A percentile compares a stretch with the other conserved stretches of the same genome.
These are phyloP conservation scores for Aspergillus sclerotioniger DNA, from an alignment of 495 filamentous ascomycete species.

Conservation along the genomic window DNA sequence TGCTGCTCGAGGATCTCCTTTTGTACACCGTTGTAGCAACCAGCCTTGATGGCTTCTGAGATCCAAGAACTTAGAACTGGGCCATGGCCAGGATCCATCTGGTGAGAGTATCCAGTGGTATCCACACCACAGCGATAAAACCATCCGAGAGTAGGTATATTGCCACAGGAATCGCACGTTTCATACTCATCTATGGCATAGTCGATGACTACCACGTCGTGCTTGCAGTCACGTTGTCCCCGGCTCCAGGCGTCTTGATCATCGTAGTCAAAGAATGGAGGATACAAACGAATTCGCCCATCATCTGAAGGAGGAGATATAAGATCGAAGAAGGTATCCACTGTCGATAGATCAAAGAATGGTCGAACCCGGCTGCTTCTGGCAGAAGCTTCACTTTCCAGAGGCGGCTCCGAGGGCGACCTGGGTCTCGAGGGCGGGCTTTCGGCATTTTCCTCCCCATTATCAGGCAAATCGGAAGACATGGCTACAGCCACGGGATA, in stretches of 20 bases:
- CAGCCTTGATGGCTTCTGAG: slow-evolving; percentile 47
- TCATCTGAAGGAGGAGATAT: neutral
- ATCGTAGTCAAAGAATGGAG: neutral
- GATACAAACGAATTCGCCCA: neutral
- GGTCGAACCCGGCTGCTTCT: too few species aligned
- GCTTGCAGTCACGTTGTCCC: slow-evolving; percentile 12
- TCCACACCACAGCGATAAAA: slow-evolving; percentile 67
- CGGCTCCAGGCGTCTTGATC: neutral
- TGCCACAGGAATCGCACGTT: slow-evolving; percentile 52
- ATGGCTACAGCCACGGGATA: too few species aligned
- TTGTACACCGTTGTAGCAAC: slow-evolving; percentile 47
- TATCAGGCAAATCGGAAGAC: too few species aligned
- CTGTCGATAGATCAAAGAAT: too few species aligned
- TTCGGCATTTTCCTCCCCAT: too few species aligned
- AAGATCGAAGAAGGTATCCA: neutral
- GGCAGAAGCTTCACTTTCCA: too few species aligned
- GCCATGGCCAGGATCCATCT: slow-evolving; percentile 26
- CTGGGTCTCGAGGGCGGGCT: too few species aligned
- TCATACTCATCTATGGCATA: slow-evolving; percentile 16
- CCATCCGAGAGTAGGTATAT: slow-evolving; percentile 54
- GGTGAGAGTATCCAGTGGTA: slow-evolving; percentile 20
- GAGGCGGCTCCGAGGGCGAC: too few species aligned
- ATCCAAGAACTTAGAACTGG: slow-evolving; percentile 37
- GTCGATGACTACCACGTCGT: slow-evolving; percentile 15
- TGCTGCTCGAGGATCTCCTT: slow-evolving; percentile 39